Percentiles rank a stretch among this genome's conserved stretches.
Evolutionary conservation across 2,329 filamentous ascomycete species (phyloP).

Genomic region (Trichoderma endophyticum): DNA sequence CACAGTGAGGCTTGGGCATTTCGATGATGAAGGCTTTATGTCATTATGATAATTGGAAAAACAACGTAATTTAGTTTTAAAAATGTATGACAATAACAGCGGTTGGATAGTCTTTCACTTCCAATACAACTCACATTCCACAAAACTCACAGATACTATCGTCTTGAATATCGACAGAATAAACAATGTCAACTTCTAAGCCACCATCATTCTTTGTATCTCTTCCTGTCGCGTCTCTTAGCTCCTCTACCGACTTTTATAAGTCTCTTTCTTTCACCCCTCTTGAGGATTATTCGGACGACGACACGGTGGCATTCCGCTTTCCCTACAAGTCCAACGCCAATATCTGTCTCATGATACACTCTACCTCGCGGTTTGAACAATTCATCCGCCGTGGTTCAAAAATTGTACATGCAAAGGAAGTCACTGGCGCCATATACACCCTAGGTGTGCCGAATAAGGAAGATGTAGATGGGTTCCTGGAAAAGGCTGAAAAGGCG

Average conservation of each 20-base stretch:
- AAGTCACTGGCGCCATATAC: conserved; percentile 22
- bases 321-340: conserved; percentile 22
- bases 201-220: conserved; percentile 17
- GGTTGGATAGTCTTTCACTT: background rate
- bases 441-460: conserved; percentile 18
- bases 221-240: background rate
- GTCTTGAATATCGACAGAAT: background rate
- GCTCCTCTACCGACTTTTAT: conserved; percentile 19
- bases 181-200: background rate
- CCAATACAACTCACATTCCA: background rate
- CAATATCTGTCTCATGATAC: conserved; percentile 25
- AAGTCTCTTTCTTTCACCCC: conserved; percentile 19
- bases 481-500: conserved; percentile 22
- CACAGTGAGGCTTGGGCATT: background rate
- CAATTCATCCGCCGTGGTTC: conserved; percentile 24
- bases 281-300: conserved; percentile 19
- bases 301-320: conserved; percentile 20
- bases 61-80: background rate
- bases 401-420: conserved; percentile 21
- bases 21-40: conserved; percentile 11
- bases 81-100: background rate
- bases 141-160: background rate
- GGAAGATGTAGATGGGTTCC: conserved; percentile 22
- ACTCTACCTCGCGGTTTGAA: conserved; percentile 21
- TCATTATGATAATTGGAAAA: background rate